These are phyloP conservation scores for Fusarium protoensiforme DNA, from an alignment of 2,329 filamentous ascomycete genomes.

Conservation along the genomic window DNA sequence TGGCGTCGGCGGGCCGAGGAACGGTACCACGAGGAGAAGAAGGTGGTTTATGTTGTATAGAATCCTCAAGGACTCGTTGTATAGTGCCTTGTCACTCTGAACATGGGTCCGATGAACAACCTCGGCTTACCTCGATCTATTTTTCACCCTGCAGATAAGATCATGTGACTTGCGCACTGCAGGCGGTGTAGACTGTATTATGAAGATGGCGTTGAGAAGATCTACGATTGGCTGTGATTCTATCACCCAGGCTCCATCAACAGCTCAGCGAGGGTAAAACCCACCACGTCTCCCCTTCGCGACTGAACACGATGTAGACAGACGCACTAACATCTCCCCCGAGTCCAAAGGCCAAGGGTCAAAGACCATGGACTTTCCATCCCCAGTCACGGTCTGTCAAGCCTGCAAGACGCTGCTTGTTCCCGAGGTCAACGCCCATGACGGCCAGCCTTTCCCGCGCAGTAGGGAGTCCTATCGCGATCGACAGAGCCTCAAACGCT, in stretches of 20 bases:
- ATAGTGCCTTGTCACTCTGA: no score
- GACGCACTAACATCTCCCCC: neutral
- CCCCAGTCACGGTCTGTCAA: neutral
- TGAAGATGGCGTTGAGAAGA: no score
- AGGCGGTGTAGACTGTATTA: no score
- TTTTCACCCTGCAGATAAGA: no score
- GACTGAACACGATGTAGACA: neutral
- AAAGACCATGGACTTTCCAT: neutral
- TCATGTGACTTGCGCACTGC: no score
- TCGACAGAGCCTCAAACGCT: neutral
- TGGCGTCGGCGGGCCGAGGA: constrained; percentile 14
- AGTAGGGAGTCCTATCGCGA: neutral
- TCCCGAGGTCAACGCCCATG: neutral
- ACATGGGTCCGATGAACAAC: no score
- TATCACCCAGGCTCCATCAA: neutral
- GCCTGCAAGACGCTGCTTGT: neutral
- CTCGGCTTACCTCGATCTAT: no score
- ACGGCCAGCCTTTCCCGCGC: neutral
- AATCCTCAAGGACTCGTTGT: no score
- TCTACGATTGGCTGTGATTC: neutral
- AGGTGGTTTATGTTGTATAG: neutral
- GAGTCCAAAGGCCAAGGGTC: neutral
- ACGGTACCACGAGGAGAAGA: constrained; percentile 15
- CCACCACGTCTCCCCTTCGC: neutral
- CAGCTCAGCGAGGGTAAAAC: neutral